phyloP scores from a whole-genome alignment of 352 stramenopile genomes.

The Globisporangium recalcitrans region DNA sequence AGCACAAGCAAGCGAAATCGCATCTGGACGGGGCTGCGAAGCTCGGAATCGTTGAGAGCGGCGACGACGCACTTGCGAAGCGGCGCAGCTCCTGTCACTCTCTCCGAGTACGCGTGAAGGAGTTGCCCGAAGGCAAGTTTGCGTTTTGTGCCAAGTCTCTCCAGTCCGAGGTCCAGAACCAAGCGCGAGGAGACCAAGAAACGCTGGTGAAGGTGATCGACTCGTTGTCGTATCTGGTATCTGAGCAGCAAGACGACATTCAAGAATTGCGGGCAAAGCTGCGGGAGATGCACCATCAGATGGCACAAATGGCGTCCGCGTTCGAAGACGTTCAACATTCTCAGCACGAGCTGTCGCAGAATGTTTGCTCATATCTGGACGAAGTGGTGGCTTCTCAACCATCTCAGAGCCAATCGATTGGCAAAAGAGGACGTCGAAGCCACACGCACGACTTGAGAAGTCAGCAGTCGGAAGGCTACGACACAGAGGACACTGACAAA shows the following conservation, averaged over 20 bases:
- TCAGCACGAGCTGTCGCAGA: slow-evolving; percentile 14
- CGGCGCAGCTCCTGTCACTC: background rate
- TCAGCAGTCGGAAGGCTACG: background rate
- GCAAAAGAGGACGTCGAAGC: background rate
- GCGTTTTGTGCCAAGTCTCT: slow-evolving; percentile 22
- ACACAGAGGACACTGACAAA: slow-evolving; percentile 16
- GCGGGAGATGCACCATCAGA: slow-evolving; percentile 6
- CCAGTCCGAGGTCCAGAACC: slow-evolving; percentile 20
- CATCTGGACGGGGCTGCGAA: slow-evolving; percentile 19
- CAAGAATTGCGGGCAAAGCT: slow-evolving; percentile 9
- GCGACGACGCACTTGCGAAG: background rate
- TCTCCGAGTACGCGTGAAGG: background rate
- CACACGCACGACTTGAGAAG: slow-evolving; percentile 1
- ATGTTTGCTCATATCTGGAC: slow-evolving; percentile 13
- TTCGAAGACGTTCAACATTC: slow-evolving; percentile 18
- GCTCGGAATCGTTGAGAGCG: background rate
- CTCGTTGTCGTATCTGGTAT: slow-evolving; percentile 35
- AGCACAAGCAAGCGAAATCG: slow-evolving; percentile 23
- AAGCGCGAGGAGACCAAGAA: slow-evolving; percentile 22
- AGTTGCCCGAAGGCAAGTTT: background rate
- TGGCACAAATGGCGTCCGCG: slow-evolving; percentile 8
- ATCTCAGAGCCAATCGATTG: background rate
- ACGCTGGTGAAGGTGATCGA: slow-evolving; percentile 37
- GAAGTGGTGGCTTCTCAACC: slow-evolving; percentile 5
- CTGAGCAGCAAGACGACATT: slow-evolving; percentile 39